Evolutionary conservation across 2,329 filamentous ascomycete species (phyloP), one percentile per base, ranked within the genome.

Genomic region (Aspergillus quadricinctus): DNA sequence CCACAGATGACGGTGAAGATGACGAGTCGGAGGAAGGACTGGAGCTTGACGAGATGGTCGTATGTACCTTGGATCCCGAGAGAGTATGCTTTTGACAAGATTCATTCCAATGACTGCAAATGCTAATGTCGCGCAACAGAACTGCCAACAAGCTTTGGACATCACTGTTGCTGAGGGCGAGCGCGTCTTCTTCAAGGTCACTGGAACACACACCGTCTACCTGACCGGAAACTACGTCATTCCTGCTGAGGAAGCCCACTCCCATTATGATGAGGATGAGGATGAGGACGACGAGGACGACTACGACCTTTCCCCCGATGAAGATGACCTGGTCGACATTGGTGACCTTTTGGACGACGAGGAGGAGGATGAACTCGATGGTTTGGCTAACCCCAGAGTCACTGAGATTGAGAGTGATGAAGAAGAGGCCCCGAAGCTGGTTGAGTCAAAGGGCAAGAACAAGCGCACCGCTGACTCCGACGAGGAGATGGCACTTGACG

Each of bases 211-310:
- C 82, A 86, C 89, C 62, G 82, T 99, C 70, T 94, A 88, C 79
- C 84, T 99, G 58, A 97, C 93, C 61, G 94, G 94, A 67, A 99
- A 99, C 85, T 97, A 96, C 77, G 84, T 99, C 65, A 84, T 94
- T 60, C 81, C 84, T 70, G 80, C 86, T 60, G 81, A 86, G 57
- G 79, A 83, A 49, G 83, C 71, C 56, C 74, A 61, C 56, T 48
- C 59, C 50, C 49, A 60, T 59, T 56, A 75, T 61, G 76, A 80
- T 56, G 74, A 81, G 49, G 78, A 82, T 43, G 78, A 88, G 49
- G 83, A 87, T 49, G 83, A 83, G 21, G 79, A 82, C 28, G 85
- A 88, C 7, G 84, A 87, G 57, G 84, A 87, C 57, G 88, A 91
- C 57, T 94, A 95, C 72, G 90, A 95, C 69, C 81, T 94, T 53